Percentiles rank a stretch among this genome's conserved stretches.
phyloP scores from a whole-genome alignment of 495 filamentous ascomycete species.

The Cercophora newfieldiana region DNA sequence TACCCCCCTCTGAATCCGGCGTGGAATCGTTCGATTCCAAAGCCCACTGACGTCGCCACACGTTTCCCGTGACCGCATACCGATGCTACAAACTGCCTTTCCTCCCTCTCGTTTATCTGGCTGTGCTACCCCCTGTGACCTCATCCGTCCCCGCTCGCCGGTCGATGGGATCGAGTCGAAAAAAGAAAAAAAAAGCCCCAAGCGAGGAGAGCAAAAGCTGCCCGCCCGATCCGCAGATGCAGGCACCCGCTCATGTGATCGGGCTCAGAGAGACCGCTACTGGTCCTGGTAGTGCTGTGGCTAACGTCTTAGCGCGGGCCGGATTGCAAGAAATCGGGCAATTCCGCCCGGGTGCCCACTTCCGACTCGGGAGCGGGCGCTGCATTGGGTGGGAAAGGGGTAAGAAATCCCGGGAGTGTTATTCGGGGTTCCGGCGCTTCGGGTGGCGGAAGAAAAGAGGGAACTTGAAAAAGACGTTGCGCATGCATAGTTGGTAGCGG shows the following conservation, averaged over 20 bases:
- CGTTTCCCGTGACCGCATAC: constrained; percentile 13
- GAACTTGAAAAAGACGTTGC: background rate
- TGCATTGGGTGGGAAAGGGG: background rate
- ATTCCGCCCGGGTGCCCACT: background rate
- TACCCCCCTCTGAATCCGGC: background rate
- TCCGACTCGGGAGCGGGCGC: background rate
- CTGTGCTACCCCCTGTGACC: background rate
- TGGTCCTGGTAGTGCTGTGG: too few relatives aligned
- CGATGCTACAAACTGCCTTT: background rate
- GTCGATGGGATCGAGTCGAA: too few relatives aligned
- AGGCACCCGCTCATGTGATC: background rate
- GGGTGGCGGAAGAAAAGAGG: too few relatives aligned
- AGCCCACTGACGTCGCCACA: background rate
- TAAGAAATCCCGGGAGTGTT: background rate
- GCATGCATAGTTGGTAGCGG: too few relatives aligned
- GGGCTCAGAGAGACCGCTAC: background rate
- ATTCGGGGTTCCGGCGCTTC: background rate
- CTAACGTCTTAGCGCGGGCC: background rate
- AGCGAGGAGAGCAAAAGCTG: background rate
- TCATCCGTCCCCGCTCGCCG: background rate
- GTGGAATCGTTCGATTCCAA: background rate
- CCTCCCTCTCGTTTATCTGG: background rate
- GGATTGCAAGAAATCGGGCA: background rate
- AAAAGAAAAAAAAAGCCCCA: too few relatives aligned
- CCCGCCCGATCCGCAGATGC: background rate